phyloP scores from a whole-genome alignment of 371 early-diverging fungal genomes.

The Basidiobolus meristosporus region DNA sequence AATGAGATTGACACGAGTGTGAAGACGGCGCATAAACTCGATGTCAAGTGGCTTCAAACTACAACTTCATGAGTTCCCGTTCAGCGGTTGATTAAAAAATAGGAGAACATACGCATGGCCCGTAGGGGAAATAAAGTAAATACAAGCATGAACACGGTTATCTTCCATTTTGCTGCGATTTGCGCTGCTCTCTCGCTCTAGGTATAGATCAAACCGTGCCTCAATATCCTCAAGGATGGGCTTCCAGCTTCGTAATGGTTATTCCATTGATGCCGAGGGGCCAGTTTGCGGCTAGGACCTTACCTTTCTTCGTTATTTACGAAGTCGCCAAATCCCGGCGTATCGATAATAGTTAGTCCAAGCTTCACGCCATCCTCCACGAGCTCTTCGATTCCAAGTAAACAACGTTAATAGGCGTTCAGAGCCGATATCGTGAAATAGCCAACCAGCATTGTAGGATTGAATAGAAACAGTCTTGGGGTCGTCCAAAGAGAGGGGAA shows the following conservation, averaged over 20 bases:
- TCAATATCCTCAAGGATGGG: conserved; percentile 93
- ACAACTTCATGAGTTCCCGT: conserved; percentile 2
- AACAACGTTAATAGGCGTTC: background rate
- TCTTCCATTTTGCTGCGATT: conserved; percentile 78
- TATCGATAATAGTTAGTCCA: conserved; percentile 87
- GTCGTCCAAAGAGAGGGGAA: conserved; percentile 61
- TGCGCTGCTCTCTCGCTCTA: conserved; percentile 82
- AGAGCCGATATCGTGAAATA: conserved; percentile 1
- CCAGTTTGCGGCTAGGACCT: too few relatives aligned
- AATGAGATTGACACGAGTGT: conserved; percentile 88
- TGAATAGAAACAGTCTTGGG: conserved; percentile 89
- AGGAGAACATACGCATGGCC: conserved; percentile 49
- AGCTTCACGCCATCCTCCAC: conserved; percentile 82
- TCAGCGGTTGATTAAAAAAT: background rate
- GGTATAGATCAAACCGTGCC: conserved; percentile 82
- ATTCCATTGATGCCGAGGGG: background rate
- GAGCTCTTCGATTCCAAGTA: conserved; percentile 16
- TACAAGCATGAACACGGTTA: conserved; percentile 89
- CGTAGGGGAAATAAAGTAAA: conserved; percentile 95
- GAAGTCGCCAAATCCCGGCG: conserved; percentile 88
- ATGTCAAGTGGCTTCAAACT: conserved; percentile 81
- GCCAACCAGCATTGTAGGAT: conserved; percentile 60
- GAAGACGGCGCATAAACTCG: conserved; percentile 88
- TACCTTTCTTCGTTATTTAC: conserved; percentile 91
- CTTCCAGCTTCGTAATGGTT: conserved; percentile 72